Conservation (phyloP, 805 yeast species). For the Candida railenensis region DNA sequence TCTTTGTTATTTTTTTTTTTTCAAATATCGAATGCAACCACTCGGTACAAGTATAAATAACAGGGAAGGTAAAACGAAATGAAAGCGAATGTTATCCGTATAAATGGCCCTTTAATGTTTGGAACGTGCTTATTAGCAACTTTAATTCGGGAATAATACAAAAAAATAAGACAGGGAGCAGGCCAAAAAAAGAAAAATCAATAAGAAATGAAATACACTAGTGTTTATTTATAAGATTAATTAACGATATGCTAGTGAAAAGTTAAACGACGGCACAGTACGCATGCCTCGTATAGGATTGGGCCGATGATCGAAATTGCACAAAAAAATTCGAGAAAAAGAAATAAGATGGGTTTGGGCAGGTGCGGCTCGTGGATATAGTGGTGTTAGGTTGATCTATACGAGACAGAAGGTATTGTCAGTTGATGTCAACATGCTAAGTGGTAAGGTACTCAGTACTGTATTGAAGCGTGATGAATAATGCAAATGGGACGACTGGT, state of each 20-base stretch:
- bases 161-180: too few relatives aligned
- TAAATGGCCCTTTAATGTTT: too few relatives aligned
- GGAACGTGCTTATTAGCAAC: too few relatives aligned
- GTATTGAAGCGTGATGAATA: too few relatives aligned
- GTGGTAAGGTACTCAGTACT: background rate
- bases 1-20: too few relatives aligned
- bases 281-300: background rate
- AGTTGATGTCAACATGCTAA: slow-evolving; percentile 1
- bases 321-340: background rate
- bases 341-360: background rate
- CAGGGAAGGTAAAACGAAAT: too few relatives aligned
- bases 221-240: background rate
- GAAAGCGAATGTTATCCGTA: too few relatives aligned
- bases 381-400: background rate
- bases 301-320: slow-evolving; percentile 4
- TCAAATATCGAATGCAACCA: too few relatives aligned
- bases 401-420: background rate
- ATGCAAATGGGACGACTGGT: background rate
- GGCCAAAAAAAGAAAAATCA: background rate
- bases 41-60: too few relatives aligned
- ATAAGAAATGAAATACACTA: background rate
- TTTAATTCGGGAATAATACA: too few relatives aligned
- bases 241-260: background rate
- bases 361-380: background rate
- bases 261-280: background rate